Percentiles rank a stretch among this genome's conserved stretches.
Conservation (phyloP, 768 basidiomycete genomes). For the Erythrobasidium yunnanense region DNA sequence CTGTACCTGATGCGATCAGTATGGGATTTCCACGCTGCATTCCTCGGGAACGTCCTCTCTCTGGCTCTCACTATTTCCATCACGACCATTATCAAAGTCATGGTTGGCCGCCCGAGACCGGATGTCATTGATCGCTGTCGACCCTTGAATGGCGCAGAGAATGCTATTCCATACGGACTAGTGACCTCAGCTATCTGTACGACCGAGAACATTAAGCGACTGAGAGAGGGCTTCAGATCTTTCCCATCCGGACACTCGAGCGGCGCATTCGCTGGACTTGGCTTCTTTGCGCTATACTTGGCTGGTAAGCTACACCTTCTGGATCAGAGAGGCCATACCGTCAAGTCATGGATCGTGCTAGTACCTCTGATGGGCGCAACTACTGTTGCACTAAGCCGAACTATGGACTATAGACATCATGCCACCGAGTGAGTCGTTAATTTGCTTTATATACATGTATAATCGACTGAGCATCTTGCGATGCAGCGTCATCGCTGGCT, state of each 20-base stretch:
- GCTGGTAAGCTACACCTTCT: conserved; percentile 88
- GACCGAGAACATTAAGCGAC: conserved; percentile 45
- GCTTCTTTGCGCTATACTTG: conserved; percentile 75
- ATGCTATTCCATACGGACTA: conserved; percentile 59
- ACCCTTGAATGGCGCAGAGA: conserved; percentile 52
- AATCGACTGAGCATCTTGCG: background rate
- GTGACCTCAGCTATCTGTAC: conserved; percentile 70
- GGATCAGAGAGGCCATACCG: conserved; percentile 49
- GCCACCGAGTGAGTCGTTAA: conserved; percentile 44
- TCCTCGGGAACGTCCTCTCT: conserved; percentile 24
- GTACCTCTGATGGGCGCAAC: conserved; percentile 64
- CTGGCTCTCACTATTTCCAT: conserved; percentile 45
- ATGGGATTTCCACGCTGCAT: conserved; percentile 52
- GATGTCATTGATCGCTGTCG: conserved; percentile 63
- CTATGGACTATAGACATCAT: conserved; percentile 49
- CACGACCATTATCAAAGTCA: conserved; percentile 39
- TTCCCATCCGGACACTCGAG: conserved; percentile 88
- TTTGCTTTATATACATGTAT: background rate
- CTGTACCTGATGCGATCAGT: conserved; percentile 31
- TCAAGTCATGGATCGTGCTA: conserved; percentile 74
- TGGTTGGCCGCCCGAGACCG: conserved; percentile 72
- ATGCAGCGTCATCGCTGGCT: conserved; percentile 19
- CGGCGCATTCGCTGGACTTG: conserved; percentile 64
- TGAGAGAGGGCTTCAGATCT: conserved; percentile 78
- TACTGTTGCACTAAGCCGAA: conserved; percentile 57